Conservation (phyloP, 2,329 filamentous ascomycete species). For the Clarireedia hainanense region DNA sequence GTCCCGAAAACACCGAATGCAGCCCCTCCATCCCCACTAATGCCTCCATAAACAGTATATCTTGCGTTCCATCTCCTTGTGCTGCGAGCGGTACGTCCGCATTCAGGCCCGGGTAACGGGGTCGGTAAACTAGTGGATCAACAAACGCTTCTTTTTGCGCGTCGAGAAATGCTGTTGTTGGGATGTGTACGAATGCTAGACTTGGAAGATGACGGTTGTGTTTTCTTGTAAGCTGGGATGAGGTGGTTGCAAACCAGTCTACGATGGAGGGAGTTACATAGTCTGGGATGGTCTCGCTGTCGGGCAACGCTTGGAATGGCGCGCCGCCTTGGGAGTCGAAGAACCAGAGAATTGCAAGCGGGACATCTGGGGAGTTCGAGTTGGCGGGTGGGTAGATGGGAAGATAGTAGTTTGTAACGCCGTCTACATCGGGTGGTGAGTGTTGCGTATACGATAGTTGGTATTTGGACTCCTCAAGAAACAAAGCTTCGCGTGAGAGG, state of each 20-base stretch:
- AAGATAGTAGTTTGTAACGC: slow-evolving; percentile 47
- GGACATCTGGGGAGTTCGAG: slow-evolving; percentile 17
- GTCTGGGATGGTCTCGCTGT: slow-evolving; percentile 29
- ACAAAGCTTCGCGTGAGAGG: slow-evolving; percentile 39
- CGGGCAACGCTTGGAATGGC: slow-evolving; percentile 33
- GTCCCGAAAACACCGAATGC: slow-evolving; percentile 53
- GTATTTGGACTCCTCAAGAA: slow-evolving; percentile 33
- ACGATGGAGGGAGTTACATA: slow-evolving; percentile 39
- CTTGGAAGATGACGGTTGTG: slow-evolving; percentile 37
- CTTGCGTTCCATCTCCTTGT: slow-evolving; percentile 33
- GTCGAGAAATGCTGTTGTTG: slow-evolving; percentile 34
- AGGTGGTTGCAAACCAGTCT: slow-evolving; percentile 37
- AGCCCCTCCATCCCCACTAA: slow-evolving; percentile 46
- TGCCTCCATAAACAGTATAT: slow-evolving; percentile 55
- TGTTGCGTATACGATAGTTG: slow-evolving; percentile 34
- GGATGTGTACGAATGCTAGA: slow-evolving; percentile 49
- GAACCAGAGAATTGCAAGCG: slow-evolving; percentile 56
- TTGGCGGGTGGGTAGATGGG: slow-evolving; percentile 36
- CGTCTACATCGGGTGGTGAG: slow-evolving; percentile 34
- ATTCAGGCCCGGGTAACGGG: slow-evolving; percentile 39
- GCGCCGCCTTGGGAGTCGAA: slow-evolving; percentile 59
- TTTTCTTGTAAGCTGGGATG: slow-evolving; percentile 22
- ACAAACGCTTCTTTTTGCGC: slow-evolving; percentile 30
- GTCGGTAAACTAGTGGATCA: slow-evolving; percentile 20
- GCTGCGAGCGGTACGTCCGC: slow-evolving; percentile 33